These are phyloP conservation scores for Sporothrix dimorphospora DNA, from an alignment of 2,329 filamentous ascomycete species.

Conservation along the genomic window DNA sequence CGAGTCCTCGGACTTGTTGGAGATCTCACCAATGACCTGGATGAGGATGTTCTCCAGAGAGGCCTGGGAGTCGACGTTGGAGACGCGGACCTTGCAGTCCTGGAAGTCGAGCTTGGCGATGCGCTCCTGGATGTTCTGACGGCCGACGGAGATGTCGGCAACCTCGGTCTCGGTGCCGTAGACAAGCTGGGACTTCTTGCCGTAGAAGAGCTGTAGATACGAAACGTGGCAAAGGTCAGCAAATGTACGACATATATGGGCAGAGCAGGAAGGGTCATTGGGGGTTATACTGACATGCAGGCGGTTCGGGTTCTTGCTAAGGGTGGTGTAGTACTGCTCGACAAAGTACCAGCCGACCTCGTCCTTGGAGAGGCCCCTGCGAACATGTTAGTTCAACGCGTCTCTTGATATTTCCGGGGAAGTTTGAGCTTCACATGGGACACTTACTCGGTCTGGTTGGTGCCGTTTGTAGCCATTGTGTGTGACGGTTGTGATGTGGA, in stretches of 20 bases:
- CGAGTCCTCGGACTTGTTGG: slow-evolving; percentile 86
- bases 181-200: slow-evolving; percentile 93
- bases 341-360: slow-evolving; percentile 99
- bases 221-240: slow-evolving; percentile 23
- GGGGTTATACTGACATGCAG: slow-evolving; percentile 66
- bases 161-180: slow-evolving; percentile 90
- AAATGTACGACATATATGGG: neutral
- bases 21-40: slow-evolving; percentile 96
- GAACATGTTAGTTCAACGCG: slow-evolving; percentile 34
- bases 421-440: neutral
- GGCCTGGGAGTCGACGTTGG: slow-evolving; percentile 95
- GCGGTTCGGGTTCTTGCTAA: slow-evolving; percentile 92
- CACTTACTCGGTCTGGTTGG: slow-evolving; percentile 27
- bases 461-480: slow-evolving; percentile 31
- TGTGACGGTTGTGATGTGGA: neutral
- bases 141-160: slow-evolving; percentile 81
- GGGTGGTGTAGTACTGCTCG: slow-evolving; percentile 97
- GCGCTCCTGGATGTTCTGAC: slow-evolving; percentile 89
- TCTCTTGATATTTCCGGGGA: neutral
- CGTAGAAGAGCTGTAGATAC: slow-evolving; percentile 76
- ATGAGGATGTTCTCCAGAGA: slow-evolving; percentile 94
- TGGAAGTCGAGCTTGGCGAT: slow-evolving; percentile 93
- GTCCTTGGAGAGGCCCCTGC: slow-evolving; percentile 70
- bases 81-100: slow-evolving; percentile 96
- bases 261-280: neutral